Percentiles rank a stretch among this genome's conserved stretches.
phyloP scores from a whole-genome alignment of 2,329 filamentous ascomycete species.

The Paracoccidioides brasiliensis region DNA sequence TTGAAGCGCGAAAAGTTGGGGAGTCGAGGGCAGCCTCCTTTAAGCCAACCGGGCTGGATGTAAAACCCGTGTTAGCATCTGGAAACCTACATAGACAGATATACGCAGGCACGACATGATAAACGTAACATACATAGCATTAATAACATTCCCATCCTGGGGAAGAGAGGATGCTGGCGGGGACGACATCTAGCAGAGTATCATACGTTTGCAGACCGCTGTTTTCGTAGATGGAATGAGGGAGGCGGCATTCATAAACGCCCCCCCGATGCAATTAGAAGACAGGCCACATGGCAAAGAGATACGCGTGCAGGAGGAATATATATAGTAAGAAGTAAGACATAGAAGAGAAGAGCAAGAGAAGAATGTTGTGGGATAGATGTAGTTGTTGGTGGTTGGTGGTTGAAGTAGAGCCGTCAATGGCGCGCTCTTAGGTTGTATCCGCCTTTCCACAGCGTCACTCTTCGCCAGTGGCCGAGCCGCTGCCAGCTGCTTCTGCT shows the following conservation, averaged over 20 bases:
- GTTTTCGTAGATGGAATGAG: not conserved
- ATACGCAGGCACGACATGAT: not conserved
- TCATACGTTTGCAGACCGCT: slow-evolving; percentile 14
- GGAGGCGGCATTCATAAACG: not conserved
- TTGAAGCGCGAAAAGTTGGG: slow-evolving; percentile 81
- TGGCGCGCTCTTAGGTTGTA: not conserved
- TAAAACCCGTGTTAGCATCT: slow-evolving; percentile 9
- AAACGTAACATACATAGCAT: slow-evolving; percentile 28
- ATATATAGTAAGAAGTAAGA: not conserved
- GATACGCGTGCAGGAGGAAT: not conserved
- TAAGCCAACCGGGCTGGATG: slow-evolving; percentile 60
- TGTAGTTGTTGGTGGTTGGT: not conserved
- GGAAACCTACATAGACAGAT: not conserved
- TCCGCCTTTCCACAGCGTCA: not conserved
- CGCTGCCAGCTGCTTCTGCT: not conserved
- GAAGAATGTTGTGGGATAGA: not conserved
- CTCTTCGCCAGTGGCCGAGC: not conserved
- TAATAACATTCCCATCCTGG: slow-evolving; percentile 34
- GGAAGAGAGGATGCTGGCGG: slow-evolving; percentile 25
- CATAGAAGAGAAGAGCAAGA: not conserved
- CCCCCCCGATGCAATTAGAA: not conserved
- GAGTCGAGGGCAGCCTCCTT: slow-evolving; percentile 95
- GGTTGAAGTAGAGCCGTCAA: no score
- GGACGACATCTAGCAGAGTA: slow-evolving; percentile 26
- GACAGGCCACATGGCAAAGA: not conserved